A percentile compares a stretch with the other conserved stretches of the same genome.
Conservation (phyloP, 768 basidiomycete species). For the Tricholomella constricta region DNA sequence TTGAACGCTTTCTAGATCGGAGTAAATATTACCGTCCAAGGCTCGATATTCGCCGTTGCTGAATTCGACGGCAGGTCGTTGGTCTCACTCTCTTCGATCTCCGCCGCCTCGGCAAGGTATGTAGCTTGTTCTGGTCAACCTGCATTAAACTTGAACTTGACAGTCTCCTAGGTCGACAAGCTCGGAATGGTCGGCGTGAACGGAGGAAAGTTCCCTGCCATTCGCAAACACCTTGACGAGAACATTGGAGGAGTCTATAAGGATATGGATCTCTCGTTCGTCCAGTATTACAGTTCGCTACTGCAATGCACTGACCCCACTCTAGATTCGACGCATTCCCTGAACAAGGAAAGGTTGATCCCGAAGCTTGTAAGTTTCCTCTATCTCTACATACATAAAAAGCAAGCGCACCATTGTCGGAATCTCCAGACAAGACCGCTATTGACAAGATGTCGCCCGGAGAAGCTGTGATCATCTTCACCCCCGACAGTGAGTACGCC, state of each 20-base stretch:
- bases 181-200: slow-evolving; percentile 90
- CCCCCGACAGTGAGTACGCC: slow-evolving; percentile 72
- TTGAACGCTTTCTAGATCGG: slow-evolving; percentile 54
- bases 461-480: slow-evolving; percentile 91
- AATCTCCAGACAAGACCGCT: slow-evolving; percentile 71
- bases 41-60: slow-evolving; percentile 2
- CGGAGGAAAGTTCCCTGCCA: slow-evolving; percentile 85
- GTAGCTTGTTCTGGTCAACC: background rate
- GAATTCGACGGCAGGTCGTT: slow-evolving; percentile 62
- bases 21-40: slow-evolving; percentile 40
- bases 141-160: background rate
- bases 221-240: slow-evolving; percentile 74
- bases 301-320: background rate
- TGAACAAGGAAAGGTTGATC: slow-evolving; percentile 63
- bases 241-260: slow-evolving; percentile 86
- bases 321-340: slow-evolving; percentile 80
- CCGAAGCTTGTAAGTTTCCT: slow-evolving; percentile 73
- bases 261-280: slow-evolving; percentile 83
- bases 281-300: background rate
- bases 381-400: background rate
- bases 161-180: slow-evolving; percentile 53
- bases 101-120: slow-evolving; percentile 76
- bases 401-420: background rate
- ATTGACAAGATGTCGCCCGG: slow-evolving; percentile 78
- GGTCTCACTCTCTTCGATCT: slow-evolving; percentile 90